These are phyloP conservation scores for Takakia lepidozioides DNA, from an alignment of 225 moss, liverwort and hornwort genomes.

Conservation along the genomic window DNA sequence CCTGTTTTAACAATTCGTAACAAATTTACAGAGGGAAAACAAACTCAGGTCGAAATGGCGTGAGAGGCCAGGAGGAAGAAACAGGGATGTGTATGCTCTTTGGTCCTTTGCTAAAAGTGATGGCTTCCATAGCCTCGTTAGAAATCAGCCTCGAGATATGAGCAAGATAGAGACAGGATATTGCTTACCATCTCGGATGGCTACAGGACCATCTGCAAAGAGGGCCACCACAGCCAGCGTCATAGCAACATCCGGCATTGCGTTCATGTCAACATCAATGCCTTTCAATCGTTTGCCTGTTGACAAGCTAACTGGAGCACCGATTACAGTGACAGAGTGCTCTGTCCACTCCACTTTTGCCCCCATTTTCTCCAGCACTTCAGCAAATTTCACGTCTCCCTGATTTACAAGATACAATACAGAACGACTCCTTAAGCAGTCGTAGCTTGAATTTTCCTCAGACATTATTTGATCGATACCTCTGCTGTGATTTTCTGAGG, in stretches of 20 bases:
- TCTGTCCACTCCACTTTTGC: conserved; percentile 77
- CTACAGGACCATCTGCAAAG: conserved; percentile 67
- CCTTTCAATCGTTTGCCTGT: conserved; percentile 72
- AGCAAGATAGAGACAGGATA: too few relatives aligned
- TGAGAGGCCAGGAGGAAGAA: too few relatives aligned
- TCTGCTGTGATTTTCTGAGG: too few relatives aligned
- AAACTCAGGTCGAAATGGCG: too few relatives aligned
- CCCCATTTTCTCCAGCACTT: conserved; percentile 72
- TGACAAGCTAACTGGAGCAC: conserved; percentile 39
- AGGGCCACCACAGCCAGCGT: conserved; percentile 92
- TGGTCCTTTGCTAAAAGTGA: too few relatives aligned
- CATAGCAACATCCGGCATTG: conserved; percentile 98
- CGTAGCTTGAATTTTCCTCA: too few relatives aligned
- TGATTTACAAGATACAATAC: conserved; percentile 11
- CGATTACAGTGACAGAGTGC: conserved; percentile 64
- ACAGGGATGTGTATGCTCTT: too few relatives aligned
- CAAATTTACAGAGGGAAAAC: too few relatives aligned
- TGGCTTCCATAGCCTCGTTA: too few relatives aligned
- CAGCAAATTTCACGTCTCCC: conserved; percentile 93
- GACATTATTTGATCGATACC: too few relatives aligned
- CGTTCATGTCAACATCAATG: conserved; percentile 92
- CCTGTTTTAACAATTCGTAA: too few relatives aligned
- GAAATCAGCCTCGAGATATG: too few relatives aligned
- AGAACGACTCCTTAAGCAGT: not conserved
- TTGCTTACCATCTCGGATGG: conserved; percentile 80